Conservation (phyloP, 75 land plant genomes). For the Cupressus sempervirens region DNA sequence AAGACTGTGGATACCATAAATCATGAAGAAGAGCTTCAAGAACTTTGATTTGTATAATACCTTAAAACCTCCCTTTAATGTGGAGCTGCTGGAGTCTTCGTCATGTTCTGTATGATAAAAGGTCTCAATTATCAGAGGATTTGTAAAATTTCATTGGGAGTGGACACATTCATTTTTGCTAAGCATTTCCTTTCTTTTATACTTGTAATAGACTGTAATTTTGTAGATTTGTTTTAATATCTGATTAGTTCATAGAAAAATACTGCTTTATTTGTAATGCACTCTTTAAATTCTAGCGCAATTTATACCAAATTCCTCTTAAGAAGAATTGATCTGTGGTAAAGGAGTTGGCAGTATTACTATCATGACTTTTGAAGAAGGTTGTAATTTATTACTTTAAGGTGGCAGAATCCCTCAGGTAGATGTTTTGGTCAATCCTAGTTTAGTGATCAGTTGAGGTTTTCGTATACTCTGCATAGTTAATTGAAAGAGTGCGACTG, state of each 20-base stretch:
- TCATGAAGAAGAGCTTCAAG: constrained; percentile 12
- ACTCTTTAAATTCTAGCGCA: neutral
- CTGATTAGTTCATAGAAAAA: neutral
- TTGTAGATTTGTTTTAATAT: neutral
- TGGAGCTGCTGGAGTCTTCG: neutral
- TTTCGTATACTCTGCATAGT: neutral
- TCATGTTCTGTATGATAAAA: neutral
- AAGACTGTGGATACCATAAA: constrained; percentile 10
- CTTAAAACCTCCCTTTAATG: neutral
- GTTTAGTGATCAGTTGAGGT: neutral
- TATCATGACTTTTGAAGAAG: neutral
- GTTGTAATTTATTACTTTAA: neutral
- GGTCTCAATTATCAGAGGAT: neutral
- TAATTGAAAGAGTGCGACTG: neutral
- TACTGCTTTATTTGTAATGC: neutral
- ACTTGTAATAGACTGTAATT: neutral
- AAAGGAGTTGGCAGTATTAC: neutral
- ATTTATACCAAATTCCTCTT: neutral
- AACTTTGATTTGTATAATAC: constrained; percentile 12
- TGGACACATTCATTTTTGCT: neutral
- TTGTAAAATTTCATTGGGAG: neutral
- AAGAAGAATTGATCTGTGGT: neutral
- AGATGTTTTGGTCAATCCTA: neutral
- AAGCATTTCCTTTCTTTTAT: neutral
- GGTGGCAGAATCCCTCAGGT: neutral